Conservation (phyloP, 257 asterid species). For the Ehretia macrophylla region DNA sequence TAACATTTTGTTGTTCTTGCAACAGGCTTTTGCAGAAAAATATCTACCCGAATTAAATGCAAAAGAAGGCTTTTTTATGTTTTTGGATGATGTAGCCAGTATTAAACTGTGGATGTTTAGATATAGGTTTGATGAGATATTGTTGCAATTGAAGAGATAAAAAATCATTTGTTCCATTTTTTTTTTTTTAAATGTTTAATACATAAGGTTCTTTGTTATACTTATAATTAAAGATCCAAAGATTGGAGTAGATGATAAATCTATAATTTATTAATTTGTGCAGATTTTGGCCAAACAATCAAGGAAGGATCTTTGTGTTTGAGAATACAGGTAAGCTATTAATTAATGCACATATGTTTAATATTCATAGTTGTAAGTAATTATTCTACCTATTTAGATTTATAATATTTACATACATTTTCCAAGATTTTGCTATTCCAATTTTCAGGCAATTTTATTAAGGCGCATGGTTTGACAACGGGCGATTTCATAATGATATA, state of each 20-base stretch:
- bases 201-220: too few species aligned
- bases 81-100: slow-evolving; percentile 13
- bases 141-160: too few species aligned
- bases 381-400: too few species aligned
- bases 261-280: too few species aligned
- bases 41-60: slow-evolving; percentile 5
- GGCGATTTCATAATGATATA: slow-evolving; percentile 19
- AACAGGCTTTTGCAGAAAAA: slow-evolving; percentile 14
- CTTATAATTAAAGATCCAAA: too few species aligned
- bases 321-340: slow-evolving; percentile 11
- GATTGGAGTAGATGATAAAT: too few species aligned
- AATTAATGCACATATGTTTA: background rate
- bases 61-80: slow-evolving; percentile 1
- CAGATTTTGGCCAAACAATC: slow-evolving; percentile 20
- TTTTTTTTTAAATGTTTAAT: too few species aligned
- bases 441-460: slow-evolving; percentile 7
- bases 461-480: background rate
- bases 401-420: too few species aligned
- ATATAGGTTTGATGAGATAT: slow-evolving; percentile 13
- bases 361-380: too few species aligned
- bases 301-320: slow-evolving; percentile 9
- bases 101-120: slow-evolving; percentile 13
- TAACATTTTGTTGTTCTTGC: background rate
- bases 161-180: too few species aligned
- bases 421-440: background rate